Conservation (phyloP, 345 rosid species). For the Lenwebbia sp. region DNA sequence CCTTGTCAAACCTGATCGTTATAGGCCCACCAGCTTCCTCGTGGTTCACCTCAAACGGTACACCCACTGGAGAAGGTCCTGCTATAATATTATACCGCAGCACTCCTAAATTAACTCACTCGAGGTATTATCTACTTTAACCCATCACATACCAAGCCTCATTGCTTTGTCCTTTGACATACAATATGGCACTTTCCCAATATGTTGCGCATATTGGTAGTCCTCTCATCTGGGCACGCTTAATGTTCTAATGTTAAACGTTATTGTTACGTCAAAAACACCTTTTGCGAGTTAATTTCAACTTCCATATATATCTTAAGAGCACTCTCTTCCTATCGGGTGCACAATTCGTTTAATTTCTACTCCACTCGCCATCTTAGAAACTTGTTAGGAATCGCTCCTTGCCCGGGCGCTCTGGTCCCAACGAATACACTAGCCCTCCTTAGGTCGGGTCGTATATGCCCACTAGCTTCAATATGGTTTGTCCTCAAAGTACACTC, state of each 20-base stretch:
- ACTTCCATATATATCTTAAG: too few relatives aligned
- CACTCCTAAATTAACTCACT: not conserved
- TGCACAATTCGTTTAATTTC: not conserved
- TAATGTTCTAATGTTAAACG: not conserved
- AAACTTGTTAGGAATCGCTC: not conserved
- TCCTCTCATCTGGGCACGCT: not conserved
- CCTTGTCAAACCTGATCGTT: fast-evolving
- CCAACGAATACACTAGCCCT: too few relatives aligned
- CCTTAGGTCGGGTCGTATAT: not conserved
- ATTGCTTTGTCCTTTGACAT: fast-evolving
- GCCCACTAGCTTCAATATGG: not conserved
- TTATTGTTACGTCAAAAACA: not conserved
- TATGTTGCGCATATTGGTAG: fast-evolving
- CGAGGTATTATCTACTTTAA: not conserved
- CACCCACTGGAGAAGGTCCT: not conserved
- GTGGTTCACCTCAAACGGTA: not conserved
- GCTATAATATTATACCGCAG: not conserved
- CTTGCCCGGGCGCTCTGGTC: too few relatives aligned
- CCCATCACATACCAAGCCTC: too few relatives aligned
- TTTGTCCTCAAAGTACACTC: not conserved
- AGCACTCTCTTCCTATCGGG: too few relatives aligned
- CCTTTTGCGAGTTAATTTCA: not conserved
- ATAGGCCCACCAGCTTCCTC: not conserved
- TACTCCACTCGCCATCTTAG: too few relatives aligned
- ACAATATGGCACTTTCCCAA: not conserved